Evolutionary conservation across 768 basidiomycete genomes (phyloP).

Genomic region (Rhizopogon salebrosus): DNA sequence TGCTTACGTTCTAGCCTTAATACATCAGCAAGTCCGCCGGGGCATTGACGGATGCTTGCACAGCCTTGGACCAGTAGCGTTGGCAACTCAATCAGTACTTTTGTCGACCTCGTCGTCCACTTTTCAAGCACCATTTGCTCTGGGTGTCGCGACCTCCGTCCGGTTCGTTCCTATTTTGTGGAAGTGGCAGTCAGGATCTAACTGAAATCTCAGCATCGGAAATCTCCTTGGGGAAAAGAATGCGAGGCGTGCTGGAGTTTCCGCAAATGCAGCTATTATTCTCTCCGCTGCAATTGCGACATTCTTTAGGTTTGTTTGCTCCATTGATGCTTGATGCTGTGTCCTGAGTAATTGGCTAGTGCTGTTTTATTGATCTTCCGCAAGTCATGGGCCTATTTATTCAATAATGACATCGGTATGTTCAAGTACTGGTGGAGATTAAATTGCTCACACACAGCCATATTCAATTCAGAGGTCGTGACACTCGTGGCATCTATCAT

Average conservation of each 20-base stretch:
- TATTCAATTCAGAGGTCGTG: conserved; percentile 14
- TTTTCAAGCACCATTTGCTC: conserved; percentile 79
- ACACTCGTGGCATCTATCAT: conserved; percentile 54
- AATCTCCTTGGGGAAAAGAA: conserved; percentile 84
- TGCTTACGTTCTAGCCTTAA: not conserved
- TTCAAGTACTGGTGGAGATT: not conserved
- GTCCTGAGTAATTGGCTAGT: conserved; percentile 26
- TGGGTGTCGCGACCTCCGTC: conserved; percentile 81
- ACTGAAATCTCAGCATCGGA: conserved; percentile 53
- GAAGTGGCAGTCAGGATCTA: not conserved
- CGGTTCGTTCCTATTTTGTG: conserved; percentile 39
- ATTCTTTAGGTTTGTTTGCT: conserved; percentile 48
- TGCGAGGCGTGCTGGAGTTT: conserved; percentile 62
- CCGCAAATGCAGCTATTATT: conserved; percentile 60
- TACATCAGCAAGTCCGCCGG: not conserved
- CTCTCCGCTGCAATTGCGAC: conserved; percentile 57
- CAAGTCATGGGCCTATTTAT: conserved; percentile 66
- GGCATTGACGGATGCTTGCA: conserved; percentile 14
- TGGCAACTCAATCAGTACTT: conserved; percentile 88
- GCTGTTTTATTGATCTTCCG: conserved; percentile 55
- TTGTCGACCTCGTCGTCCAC: conserved; percentile 68
- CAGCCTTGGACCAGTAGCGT: conserved; percentile 71
- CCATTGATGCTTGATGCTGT: not conserved
- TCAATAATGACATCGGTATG: conserved; percentile 61
- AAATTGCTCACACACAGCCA: not conserved